Evolutionary conservation across 306 rosid species (phyloP).

Genomic region (Sicyos baderoa): DNA sequence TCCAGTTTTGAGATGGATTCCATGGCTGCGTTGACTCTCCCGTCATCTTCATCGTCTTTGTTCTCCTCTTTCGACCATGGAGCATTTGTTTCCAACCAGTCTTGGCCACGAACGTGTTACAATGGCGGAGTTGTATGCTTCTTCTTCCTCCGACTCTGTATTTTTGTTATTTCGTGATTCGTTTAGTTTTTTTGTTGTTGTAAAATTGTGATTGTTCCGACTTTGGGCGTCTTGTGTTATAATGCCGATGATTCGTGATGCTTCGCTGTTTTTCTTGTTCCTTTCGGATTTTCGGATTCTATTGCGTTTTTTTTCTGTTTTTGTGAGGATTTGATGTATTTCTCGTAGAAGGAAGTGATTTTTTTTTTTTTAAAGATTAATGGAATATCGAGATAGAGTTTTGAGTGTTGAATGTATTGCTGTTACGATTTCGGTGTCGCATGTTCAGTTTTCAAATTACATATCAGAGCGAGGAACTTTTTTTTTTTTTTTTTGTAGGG

Average conservation of each 20-base stretch:
- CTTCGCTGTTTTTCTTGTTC: neutral
- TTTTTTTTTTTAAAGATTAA: too few relatives aligned
- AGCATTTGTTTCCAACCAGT: slow-evolving; percentile 2
- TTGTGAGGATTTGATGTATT: neutral
- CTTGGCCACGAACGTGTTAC: neutral
- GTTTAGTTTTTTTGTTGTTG: neutral
- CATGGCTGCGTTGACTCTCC: slow-evolving; percentile 11
- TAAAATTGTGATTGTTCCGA: neutral
- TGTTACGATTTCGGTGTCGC: too few relatives aligned
- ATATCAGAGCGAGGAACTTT: too few relatives aligned
- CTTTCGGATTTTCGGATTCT: neutral
- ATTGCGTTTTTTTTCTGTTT: neutral
- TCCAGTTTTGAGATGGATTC: neutral
- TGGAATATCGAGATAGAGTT: neutral
- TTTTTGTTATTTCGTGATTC: neutral
- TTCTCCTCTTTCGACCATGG: neutral
- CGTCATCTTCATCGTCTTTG: slow-evolving; percentile 3
- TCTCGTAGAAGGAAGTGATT: neutral
- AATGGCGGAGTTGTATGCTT: slow-evolving; percentile 15
- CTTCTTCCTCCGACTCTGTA: neutral
- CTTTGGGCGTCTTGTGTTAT: neutral
- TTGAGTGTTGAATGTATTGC: neutral
- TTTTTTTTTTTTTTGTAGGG: neutral
- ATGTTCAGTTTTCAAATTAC: too few relatives aligned
- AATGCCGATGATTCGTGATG: neutral